A percentile compares a stretch with the other conserved stretches of the same genome.
Conservation (phyloP, 345 rosid species). For the Lenwebbia sp. region DNA sequence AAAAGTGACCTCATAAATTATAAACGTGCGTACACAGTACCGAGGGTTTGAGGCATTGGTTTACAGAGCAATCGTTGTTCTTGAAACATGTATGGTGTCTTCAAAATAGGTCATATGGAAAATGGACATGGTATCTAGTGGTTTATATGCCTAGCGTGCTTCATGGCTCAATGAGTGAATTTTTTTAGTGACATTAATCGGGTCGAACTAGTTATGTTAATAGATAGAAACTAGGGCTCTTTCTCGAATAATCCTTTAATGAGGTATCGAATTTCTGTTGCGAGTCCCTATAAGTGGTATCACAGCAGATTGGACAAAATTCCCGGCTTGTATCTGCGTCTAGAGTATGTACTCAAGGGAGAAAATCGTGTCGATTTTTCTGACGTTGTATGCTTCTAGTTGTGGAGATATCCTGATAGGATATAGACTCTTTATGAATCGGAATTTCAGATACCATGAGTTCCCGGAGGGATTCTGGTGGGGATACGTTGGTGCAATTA, state of each 20-base stretch:
- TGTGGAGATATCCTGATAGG: neutral
- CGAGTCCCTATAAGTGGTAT: neutral
- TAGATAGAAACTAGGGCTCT: neutral
- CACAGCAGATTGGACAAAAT: neutral
- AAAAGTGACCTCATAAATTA: neutral
- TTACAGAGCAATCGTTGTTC: neutral
- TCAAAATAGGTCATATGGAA: neutral
- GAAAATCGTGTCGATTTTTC: neutral
- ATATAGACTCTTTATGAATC: neutral
- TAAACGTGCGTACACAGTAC: neutral
- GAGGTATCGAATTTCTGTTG: neutral
- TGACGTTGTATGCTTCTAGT: neutral
- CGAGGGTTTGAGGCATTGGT: neutral
- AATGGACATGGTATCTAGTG: neutral
- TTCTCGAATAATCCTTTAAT: neutral
- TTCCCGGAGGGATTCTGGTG: neutral
- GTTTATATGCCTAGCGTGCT: neutral
- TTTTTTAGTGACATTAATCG: too few relatives aligned
- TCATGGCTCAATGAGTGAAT: neutral
- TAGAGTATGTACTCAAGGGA: neutral
- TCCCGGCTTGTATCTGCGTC: neutral
- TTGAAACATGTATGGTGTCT: neutral
- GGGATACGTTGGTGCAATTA: neutral
- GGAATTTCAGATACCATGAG: neutral
- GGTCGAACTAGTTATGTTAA: neutral